Evolutionary conservation across 148 eudicot genomes (phyloP).

Genomic region (Vaccinium macrocarpon): DNA sequence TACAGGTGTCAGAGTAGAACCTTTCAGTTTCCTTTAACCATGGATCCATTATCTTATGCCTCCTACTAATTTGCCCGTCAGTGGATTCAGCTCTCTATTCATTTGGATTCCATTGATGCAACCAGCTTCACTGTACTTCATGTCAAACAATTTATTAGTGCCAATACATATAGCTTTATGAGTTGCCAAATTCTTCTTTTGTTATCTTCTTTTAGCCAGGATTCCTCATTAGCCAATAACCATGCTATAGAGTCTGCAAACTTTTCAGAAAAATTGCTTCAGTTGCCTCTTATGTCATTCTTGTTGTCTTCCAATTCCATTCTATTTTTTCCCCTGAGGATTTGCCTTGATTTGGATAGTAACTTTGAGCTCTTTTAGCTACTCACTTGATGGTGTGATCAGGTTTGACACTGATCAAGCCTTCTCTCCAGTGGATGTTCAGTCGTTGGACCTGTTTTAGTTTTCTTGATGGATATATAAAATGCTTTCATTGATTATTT

Average conservation of each 20-base stretch:
- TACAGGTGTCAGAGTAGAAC: not conserved
- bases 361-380: slow-evolving; percentile 8
- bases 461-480: slow-evolving; percentile 10
- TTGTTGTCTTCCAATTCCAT: not conserved
- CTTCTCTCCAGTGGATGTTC: not conserved
- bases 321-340: not conserved
- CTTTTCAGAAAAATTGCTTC: not conserved
- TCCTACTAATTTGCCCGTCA: not conserved
- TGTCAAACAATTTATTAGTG: not conserved
- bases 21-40: not conserved
- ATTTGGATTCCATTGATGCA: not conserved
- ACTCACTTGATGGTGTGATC: not conserved
- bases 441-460: not conserved
- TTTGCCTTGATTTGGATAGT: not conserved
- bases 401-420: not conserved
- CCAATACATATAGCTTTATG: not conserved
- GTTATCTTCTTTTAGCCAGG: not conserved
- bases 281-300: not conserved
- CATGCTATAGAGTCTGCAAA: not conserved
- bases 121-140: not conserved
- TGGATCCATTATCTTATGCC: not conserved
- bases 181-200: not conserved
- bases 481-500: slow-evolving; percentile 23
- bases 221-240: not conserved
- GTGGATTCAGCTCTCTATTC: not conserved